Evolutionary conservation across 2,329 filamentous ascomycete genomes (phyloP), one percentile per base, ranked within the genome.

Genomic region (Lachnellula hyalina): DNA sequence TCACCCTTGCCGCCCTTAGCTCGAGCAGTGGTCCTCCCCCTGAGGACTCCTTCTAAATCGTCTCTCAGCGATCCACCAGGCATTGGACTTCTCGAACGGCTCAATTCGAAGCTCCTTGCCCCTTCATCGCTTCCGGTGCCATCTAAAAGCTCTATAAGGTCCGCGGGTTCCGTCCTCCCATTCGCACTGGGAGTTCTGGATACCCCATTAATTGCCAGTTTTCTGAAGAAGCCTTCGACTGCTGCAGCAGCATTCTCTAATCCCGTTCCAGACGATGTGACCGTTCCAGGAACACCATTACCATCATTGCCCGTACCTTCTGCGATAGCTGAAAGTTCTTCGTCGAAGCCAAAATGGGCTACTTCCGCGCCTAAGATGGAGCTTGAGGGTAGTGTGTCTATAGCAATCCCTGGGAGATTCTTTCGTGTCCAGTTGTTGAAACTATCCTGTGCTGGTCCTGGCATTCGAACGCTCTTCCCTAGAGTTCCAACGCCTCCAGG

Each of bases 401-500:
- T 85, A 32, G 85, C 85, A 23, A 96, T 79, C 19, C 85, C 85
- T 0, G 93, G 92, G 1, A 96, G 72, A 67, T 96, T 90, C 61
- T 90, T 87, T 25, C 84, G 88, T 52, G 94, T 86, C 76, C 93
- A 89, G 42, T 87, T 83, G 69, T 93, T 96, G 57, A 97, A 75
- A 5, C 85, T 83, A 69, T 97, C 93, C 62, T 87, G 84, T 7
- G 89, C 90, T 3, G 93, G 92, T 0, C 93, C 93, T 0, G 90
- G 89, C 12, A 81, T 82, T 51, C 84, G 82, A 34, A 89, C 84
- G 61, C 82, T 84, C 62, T 81, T 82, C 35, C 79, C 80, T 70
- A 97, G 81, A 0, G 90, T 91, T 7, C 93, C 93, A 1, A 97
- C 90, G 14, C 91, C 93, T 19, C 93, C 93, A 2, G 93, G 90